Evolutionary conservation across 768 basidiomycete species (phyloP).

Genomic region (Pleurotus pulmonarius): DNA sequence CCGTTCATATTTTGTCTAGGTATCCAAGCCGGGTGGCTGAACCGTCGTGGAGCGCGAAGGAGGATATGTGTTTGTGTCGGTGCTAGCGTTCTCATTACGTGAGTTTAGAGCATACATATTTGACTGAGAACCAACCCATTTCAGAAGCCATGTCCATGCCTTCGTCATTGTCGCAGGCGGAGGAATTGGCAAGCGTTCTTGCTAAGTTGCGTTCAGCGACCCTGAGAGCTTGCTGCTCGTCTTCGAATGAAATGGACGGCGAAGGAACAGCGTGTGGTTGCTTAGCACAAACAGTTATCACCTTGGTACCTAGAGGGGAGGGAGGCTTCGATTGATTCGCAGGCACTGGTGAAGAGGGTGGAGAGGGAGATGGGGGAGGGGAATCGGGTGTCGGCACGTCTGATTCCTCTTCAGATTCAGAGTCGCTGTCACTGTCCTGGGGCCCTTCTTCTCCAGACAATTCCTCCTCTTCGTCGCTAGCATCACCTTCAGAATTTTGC

Average conservation of each 20-base stretch:
- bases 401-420: not conserved
- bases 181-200: slow-evolving; percentile 24
- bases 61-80: slow-evolving; percentile 45
- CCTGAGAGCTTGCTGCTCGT: slow-evolving; percentile 23
- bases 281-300: not conserved
- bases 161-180: slow-evolving; percentile 19
- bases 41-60: slow-evolving; percentile 43
- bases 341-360: slow-evolving; percentile 12
- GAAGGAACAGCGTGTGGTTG: not conserved
- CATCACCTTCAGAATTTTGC: slow-evolving; percentile 14
- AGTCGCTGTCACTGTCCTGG: slow-evolving; percentile 5
- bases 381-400: not conserved
- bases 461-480: slow-evolving; percentile 12
- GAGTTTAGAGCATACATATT: not conserved
- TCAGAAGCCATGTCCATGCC: slow-evolving; percentile 25
- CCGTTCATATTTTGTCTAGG: slow-evolving; percentile 39
- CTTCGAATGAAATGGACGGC: slow-evolving; percentile 14
- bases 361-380: slow-evolving; percentile 12
- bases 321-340: not conserved
- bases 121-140: slow-evolving; percentile 19
- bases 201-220: slow-evolving; percentile 30
- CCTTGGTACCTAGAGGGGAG: slow-evolving; percentile 4
- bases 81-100: slow-evolving; percentile 19
- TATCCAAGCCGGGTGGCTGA: slow-evolving; percentile 42
- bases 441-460: slow-evolving; percentile 8